A percentile compares a stretch with the other conserved stretches of the same genome.
Evolutionary conservation across 2,329 filamentous ascomycete genomes (phyloP).

Genomic region (Fusarium sp.): DNA sequence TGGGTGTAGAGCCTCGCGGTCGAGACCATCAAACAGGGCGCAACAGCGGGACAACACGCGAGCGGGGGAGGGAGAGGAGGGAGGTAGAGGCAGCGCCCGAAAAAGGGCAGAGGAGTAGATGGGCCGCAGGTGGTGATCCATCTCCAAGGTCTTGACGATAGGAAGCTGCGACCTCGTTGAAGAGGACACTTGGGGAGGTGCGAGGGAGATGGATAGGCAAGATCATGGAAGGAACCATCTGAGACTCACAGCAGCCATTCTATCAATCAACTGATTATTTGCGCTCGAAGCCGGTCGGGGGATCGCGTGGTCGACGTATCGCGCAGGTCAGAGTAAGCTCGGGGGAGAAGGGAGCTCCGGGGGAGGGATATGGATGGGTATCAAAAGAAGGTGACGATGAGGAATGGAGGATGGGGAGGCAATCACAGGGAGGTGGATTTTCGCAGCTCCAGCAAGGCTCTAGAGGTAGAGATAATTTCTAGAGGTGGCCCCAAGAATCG

Average conservation of each 20-base stretch:
- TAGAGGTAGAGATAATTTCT: constrained; percentile 51
- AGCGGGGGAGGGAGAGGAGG: constrained; percentile 28
- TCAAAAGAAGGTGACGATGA: constrained; percentile 48
- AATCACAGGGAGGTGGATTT: constrained; percentile 49
- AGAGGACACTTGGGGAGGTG: background rate
- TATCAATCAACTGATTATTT: constrained; percentile 50
- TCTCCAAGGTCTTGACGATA: background rate
- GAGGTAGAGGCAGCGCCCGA: constrained; percentile 1
- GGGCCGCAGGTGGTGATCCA: background rate
- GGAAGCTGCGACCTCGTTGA: constrained; percentile 14
- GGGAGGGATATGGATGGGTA: constrained; percentile 46
- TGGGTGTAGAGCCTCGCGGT: constrained; percentile 28
- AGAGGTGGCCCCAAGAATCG: constrained; percentile 46
- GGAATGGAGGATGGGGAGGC: constrained; percentile 45
- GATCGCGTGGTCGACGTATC: constrained; percentile 34
- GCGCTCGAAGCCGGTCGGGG: constrained; percentile 40
- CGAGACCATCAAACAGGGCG: constrained; percentile 33
- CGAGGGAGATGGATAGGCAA: constrained; percentile 21
- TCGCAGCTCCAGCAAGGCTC: constrained; percentile 48
- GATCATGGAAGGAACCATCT: constrained; percentile 32
- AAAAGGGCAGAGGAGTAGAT: background rate
- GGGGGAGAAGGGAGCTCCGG: constrained; percentile 34
- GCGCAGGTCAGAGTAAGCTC: constrained; percentile 33
- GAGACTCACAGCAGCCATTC: constrained; percentile 59
- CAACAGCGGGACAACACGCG: constrained; percentile 38